A percentile compares a stretch with the other conserved stretches of the same genome.
Conservation (phyloP, 208 protist species). For the Zelonia costaricensis region DNA sequence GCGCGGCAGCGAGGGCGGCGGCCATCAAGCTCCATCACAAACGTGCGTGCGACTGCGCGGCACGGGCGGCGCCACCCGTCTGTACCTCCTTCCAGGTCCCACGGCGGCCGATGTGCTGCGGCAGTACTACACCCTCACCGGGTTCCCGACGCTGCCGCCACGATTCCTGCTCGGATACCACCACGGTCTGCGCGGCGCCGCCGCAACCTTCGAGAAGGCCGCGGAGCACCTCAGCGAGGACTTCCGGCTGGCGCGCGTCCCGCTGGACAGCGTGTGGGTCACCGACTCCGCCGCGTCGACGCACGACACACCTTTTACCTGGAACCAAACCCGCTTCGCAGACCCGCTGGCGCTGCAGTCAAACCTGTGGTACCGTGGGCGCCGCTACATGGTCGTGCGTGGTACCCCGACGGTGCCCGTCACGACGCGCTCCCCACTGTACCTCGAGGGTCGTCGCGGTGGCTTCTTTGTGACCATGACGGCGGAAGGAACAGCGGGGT, state of each 20-base stretch:
- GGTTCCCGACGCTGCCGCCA: slow-evolving; percentile 93
- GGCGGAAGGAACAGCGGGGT: slow-evolving; percentile 33
- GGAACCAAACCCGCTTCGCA: slow-evolving; percentile 80
- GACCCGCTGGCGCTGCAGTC: slow-evolving; percentile 88
- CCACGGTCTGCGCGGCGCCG: slow-evolving; percentile 52
- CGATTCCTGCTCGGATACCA: slow-evolving; percentile 96
- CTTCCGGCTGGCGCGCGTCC: slow-evolving; percentile 27
- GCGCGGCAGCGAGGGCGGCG: not conserved
- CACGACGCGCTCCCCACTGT: slow-evolving; percentile 61
- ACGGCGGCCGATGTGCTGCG: slow-evolving; percentile 75
- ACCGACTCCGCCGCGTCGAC: slow-evolving; percentile 17
- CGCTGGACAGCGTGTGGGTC: slow-evolving; percentile 46
- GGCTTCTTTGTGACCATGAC: slow-evolving; percentile 85
- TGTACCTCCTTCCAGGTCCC: slow-evolving; percentile 94
- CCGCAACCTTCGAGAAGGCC: slow-evolving; percentile 9
- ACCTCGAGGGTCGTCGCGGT: slow-evolving; percentile 55
- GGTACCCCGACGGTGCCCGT: slow-evolving; percentile 96
- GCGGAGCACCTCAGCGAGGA: slow-evolving; percentile 21
- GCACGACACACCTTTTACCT: slow-evolving; percentile 45
- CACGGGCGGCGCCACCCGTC: slow-evolving; percentile 91
- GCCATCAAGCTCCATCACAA: not conserved
- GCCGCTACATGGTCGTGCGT: slow-evolving; percentile 94
- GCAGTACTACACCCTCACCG: slow-evolving; percentile 94
- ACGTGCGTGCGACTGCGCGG: slow-evolving; percentile 29
- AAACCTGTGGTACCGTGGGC: slow-evolving; percentile 62